Evolutionary conservation across 345 rosid species (phyloP).

Genomic region (Camelina sativa): DNA sequence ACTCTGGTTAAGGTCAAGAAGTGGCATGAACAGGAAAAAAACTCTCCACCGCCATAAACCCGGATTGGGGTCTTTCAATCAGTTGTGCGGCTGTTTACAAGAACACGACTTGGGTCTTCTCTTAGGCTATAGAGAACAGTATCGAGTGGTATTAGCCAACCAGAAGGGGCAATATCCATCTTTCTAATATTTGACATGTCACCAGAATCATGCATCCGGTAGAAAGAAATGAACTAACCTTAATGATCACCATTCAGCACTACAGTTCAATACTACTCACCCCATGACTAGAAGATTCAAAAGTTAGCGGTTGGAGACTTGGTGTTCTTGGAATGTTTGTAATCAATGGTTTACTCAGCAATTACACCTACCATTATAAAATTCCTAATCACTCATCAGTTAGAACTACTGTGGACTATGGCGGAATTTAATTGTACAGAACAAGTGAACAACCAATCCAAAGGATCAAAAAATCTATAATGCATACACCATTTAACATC

Average conservation of each 20-base stretch:
- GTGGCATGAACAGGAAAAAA: too few species aligned
- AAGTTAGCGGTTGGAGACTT: neutral
- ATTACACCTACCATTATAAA: conserved; percentile 4
- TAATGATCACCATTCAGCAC: neutral
- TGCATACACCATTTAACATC: conserved; percentile 14
- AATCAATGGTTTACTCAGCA: neutral
- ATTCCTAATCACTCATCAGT: neutral
- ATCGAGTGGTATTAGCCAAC: neutral
- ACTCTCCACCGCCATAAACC: too few species aligned
- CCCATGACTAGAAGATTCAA: conserved; percentile 1
- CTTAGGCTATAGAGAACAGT: neutral
- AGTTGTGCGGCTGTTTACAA: too few species aligned
- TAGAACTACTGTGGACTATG: neutral
- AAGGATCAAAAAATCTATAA: conserved; percentile 13
- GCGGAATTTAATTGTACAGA: too few species aligned
- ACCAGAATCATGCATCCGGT: neutral
- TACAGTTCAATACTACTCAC: neutral
- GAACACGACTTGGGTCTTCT: too few species aligned
- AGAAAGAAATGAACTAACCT: neutral
- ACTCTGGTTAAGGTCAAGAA: too few species aligned
- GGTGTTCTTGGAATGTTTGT: conserved; percentile 2
- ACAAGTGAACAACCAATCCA: neutral
- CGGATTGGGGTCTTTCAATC: too few species aligned
- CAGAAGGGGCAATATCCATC: neutral
- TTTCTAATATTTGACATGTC: neutral